Evolutionary conservation across 176 grass and related monocot species (phyloP).

Genomic region (Urochloa ruziziensis): DNA sequence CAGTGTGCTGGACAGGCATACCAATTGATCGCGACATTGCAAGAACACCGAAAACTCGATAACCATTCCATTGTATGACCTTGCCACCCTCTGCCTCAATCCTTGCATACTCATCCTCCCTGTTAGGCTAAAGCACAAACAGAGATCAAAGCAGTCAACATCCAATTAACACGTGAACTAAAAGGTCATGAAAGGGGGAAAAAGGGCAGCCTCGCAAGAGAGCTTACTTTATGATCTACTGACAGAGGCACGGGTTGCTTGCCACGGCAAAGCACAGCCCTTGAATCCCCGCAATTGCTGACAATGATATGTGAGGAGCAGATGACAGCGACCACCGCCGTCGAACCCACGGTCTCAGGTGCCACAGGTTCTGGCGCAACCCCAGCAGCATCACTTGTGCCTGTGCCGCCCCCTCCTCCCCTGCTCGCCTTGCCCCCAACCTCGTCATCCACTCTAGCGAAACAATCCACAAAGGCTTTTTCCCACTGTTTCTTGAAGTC

Average conservation of each 20-base stretch:
- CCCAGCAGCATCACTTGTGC: not conserved
- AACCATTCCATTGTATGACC: constrained; percentile 99
- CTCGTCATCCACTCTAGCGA: constrained; percentile 63
- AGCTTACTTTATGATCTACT: constrained; percentile 84
- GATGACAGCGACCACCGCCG: constrained; percentile 71
- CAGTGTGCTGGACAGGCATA: constrained; percentile 29
- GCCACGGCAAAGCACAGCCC: constrained; percentile 84
- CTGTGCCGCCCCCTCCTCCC: not conserved
- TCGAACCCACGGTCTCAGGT: constrained; percentile 77
- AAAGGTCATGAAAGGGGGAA: constrained; percentile 2
- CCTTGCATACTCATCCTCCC: constrained; percentile 93
- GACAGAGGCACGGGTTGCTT: constrained; percentile 79
- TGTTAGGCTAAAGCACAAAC: constrained; percentile 68
- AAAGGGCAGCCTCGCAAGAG: not conserved
- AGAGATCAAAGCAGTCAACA: constrained; percentile 25
- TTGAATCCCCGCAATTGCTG: constrained; percentile 78
- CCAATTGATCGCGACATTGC: constrained; percentile 99
- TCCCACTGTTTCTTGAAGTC: constrained; percentile 83
- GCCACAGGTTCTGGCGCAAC: constrained; percentile 39
- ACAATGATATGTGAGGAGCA: constrained; percentile 92
- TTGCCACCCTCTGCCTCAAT: constrained; percentile 88
- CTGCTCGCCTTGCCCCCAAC: constrained; percentile 38
- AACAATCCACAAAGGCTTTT: constrained; percentile 59
- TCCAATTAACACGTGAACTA: constrained; percentile 39
- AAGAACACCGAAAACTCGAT: constrained; percentile 95